A percentile compares a stretch with the other conserved stretches of the same genome.
Conservation (phyloP, 1,284 basidiomycete genomes). For the Schizophyllum commune region DNA sequence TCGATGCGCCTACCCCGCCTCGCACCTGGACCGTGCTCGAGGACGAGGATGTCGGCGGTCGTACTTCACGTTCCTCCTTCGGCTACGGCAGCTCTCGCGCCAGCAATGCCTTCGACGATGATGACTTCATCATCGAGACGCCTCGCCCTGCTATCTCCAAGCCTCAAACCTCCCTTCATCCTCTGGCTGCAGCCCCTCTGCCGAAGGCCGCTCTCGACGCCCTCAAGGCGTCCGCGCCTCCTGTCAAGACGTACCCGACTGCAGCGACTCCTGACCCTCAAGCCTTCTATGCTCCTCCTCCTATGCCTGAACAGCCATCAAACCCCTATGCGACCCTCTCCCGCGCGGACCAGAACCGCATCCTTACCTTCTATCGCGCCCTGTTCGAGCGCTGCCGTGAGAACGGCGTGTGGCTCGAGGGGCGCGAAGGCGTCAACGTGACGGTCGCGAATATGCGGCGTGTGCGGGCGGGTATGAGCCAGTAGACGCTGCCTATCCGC, state of each 20-base stretch:
- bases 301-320: not conserved
- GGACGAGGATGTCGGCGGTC: not conserved
- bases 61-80: not conserved
- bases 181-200: not conserved
- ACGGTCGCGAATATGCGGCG: conserved; percentile 24
- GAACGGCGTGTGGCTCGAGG: conserved; percentile 48
- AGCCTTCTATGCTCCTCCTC: not conserved
- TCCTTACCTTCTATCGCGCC: conserved; percentile 42
- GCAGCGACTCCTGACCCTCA: not conserved
- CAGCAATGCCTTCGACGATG: not conserved
- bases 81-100: not conserved
- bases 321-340: not conserved
- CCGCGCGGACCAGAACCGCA: conserved; percentile 12
- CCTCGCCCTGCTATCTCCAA: not conserved
- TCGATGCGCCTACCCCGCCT: not conserved
- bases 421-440: conserved; percentile 39
- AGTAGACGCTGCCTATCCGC: not conserved
- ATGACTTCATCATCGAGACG: not conserved
- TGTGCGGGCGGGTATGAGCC: conserved; percentile 1
- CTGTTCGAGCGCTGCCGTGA: conserved; percentile 39
- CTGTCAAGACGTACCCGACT: not conserved
- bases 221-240: not conserved
- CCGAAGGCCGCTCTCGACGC: not conserved
- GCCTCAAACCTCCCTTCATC: not conserved
- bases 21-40: not conserved